Percentiles rank a stretch among this genome's conserved stretches.
These are phyloP conservation scores for Podaxis sp. DNA, from an alignment of 768 basidiomycete species.

Conservation along the genomic window DNA sequence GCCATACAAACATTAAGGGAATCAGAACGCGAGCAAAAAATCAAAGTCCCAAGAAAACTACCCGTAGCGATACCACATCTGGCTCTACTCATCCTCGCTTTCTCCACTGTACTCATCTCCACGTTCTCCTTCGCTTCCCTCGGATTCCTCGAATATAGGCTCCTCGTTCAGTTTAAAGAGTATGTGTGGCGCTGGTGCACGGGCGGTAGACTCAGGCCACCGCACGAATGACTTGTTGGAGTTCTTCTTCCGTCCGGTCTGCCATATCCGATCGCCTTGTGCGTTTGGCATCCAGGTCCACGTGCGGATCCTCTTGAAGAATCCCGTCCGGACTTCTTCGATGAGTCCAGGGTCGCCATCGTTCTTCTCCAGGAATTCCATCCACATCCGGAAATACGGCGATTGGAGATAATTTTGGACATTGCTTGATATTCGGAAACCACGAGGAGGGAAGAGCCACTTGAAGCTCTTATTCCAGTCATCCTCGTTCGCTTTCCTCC, in stretches of 20 bases:
- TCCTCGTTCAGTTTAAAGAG: neutral
- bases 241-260: neutral
- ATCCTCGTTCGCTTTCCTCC: neutral
- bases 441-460: neutral
- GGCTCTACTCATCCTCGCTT: too few relatives aligned
- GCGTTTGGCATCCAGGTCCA: neutral
- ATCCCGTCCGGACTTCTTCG: neutral
- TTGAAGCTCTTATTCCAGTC: neutral
- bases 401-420: neutral
- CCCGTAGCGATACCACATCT: too few relatives aligned
- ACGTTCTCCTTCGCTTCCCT: too few relatives aligned
- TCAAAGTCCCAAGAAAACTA: too few relatives aligned
- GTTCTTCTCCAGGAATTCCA: neutral
- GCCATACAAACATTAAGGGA: too few relatives aligned
- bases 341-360: neutral
- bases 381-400: neutral
- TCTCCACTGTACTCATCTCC: too few relatives aligned
- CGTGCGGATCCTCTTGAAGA: neutral
- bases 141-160: too few relatives aligned
- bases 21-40: too few relatives aligned
- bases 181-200: neutral
- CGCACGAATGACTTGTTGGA: neutral
- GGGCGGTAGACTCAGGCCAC: neutral
- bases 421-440: neutral
- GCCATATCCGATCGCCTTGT: neutral